Conservation (phyloP, 495 filamentous ascomycete genomes). For the Neurospora tetraspora region DNA sequence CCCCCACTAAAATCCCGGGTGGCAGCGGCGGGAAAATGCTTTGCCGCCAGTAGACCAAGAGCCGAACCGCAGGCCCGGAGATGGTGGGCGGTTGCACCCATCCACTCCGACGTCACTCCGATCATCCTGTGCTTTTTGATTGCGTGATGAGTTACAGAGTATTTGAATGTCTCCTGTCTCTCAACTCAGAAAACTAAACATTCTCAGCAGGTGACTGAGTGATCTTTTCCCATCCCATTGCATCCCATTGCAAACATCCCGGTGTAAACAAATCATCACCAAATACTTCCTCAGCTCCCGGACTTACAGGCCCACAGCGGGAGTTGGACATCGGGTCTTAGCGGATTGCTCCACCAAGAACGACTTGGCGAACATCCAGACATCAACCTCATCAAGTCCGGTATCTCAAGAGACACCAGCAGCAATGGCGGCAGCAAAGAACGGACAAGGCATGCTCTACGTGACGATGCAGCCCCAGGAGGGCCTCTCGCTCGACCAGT, state of each 20-base stretch:
- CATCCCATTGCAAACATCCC: neutral
- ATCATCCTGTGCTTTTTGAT: no score
- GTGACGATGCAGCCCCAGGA: constrained; percentile 68
- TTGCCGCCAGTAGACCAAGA: neutral
- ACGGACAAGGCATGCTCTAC: constrained; percentile 54
- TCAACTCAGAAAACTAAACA: neutral
- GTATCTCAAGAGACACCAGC: neutral
- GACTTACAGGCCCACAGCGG: neutral
- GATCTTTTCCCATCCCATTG: neutral
- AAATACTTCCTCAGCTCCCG: neutral
- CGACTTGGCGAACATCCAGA: neutral
- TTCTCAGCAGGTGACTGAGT: neutral
- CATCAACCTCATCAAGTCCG: neutral
- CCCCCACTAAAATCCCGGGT: neutral
- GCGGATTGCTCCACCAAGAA: neutral
- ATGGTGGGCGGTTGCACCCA: neutral
- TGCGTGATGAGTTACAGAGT: neutral
- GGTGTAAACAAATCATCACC: neutral
- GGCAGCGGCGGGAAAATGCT: neutral
- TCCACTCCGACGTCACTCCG: neutral
- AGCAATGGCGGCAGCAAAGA: constrained; percentile 14
- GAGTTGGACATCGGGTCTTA: neutral
- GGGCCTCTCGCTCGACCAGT: constrained; percentile 53
- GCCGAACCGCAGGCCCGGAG: neutral
- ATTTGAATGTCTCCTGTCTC: neutral